Evolutionary conservation across 441 rosid genomes (phyloP).

Genomic region (Corymbia calophylla): DNA sequence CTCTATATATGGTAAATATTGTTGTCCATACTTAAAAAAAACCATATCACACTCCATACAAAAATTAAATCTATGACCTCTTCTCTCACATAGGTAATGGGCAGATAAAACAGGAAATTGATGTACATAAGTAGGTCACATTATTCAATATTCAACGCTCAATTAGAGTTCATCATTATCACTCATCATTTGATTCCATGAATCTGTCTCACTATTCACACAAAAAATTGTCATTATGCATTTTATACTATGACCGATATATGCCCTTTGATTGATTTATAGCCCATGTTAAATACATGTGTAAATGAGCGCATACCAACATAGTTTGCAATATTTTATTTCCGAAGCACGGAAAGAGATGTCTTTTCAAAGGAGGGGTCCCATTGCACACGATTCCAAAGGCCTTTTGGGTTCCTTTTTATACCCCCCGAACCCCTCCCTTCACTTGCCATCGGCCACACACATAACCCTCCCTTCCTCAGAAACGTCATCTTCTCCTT

Average conservation of each 20-base stretch:
- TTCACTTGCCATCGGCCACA: constrained; percentile 19
- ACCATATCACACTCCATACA: not conserved
- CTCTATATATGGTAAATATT: not conserved
- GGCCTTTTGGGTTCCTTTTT: constrained; percentile 31
- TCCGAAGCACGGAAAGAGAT: not conserved
- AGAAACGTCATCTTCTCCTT: not conserved
- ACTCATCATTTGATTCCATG: not conserved
- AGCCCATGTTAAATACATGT: not conserved
- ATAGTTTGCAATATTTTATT: not conserved
- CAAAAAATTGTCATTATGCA: not conserved
- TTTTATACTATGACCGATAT: not conserved
- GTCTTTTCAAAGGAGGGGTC: constrained; percentile 25
- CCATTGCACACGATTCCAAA: constrained; percentile 58
- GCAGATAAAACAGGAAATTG: not conserved
- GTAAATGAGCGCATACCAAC: not conserved
- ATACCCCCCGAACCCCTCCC: constrained; percentile 31
- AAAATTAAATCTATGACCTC: not conserved
- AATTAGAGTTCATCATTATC: not conserved
- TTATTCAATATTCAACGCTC: not conserved
- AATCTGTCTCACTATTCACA: not conserved
- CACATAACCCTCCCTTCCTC: not conserved
- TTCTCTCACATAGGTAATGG: not conserved
- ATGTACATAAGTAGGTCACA: not conserved
- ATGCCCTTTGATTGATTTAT: not conserved
- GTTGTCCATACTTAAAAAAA: not conserved